Evolutionary conservation across 148 eudicot genomes (phyloP), one percentile per base, ranked within the genome.

Genomic region (Salicornia ramosissima): DNA sequence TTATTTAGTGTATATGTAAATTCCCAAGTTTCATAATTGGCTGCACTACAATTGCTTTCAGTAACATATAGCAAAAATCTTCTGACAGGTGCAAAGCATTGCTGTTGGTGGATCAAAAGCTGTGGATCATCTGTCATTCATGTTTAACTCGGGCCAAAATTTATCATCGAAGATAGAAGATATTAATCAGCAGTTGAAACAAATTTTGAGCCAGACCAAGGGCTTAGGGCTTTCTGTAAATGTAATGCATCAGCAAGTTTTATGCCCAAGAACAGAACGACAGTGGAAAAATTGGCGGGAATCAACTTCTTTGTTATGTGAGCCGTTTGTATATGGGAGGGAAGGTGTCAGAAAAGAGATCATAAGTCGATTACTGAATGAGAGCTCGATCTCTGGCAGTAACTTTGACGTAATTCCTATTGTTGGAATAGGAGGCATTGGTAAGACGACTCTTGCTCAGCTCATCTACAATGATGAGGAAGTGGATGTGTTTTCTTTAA

Each of bases 381-480:
- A 67, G 19, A 31, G 14, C 39, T 34, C 57, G n/a, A 67, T 42
- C 6, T 18, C 54, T 31, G 58, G 19, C 0, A n/a, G n/a, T n/a
- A 65, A 65, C 36, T 47, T 7, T 65, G 8, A 16, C 50, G 70
- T 67, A 14, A 30, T 49, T 67, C 43, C 70, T 29, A 31, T 67
- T 67, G 70, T 67, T 16, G 70, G 70, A 5, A 30, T 10, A 67
- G 70, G 70, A 29, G 70, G 70, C 15, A 67, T 67, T 67, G 70
- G 70, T 5, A 67, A 67, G 70, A 67, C 70, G 40, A 67, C 70
- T 53, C 70, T 47, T 28, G 54, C 69, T 46, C 69, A 65, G n/a
- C 52, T 33, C 11, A 18, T 65, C 34, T 65, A 46, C 39, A 47
- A 65, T 47, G 69, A 65, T n/a, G 54, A 42, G n/a, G 52, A 67